Evolutionary conservation across 2,329 filamentous ascomycete species (phyloP), one percentile per base, ranked within the genome.

Genomic region (Fusarium multiceps): DNA sequence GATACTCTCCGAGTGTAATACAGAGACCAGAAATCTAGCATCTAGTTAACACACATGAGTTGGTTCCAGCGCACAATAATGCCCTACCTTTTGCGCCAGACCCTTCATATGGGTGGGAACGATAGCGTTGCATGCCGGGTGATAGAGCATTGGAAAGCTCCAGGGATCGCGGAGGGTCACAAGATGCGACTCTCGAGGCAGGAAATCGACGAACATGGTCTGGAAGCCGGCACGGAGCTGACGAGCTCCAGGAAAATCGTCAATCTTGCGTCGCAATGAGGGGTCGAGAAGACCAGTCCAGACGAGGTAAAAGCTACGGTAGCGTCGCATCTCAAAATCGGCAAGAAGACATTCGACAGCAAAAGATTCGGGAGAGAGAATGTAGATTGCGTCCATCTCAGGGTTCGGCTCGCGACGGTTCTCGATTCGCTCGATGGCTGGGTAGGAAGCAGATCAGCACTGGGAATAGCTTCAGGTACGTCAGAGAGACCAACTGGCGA

Each of bases 341-440:
- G 94, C 93, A 82, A 98, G 89, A 48, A 99, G 85, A 78, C 94
- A 98, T 76, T 98, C 95, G 75, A 98, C 92, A 68, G 97, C 93
- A 79, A 97, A 92, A 9, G 93, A 86, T 75, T 93, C 88, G 11
- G 96, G 93, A 1, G 94, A 92, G 60, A 99, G 87, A 65, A 99
- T 85, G 82, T 98, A 99, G 72, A 99, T 89, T 75, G 94, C 96
- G 80, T 98, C 96, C 89, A 97, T 97, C 74, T 93, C 92, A 59
- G 90, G 90, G 78, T 97, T 97, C 78, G 88, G 86, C 49, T 92
- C 90, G 77, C 96, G 89, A 75, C 89, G 90, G 68, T 96, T 89
- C 84, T 98, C 94, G 82, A 99, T 97, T 77, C 89, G 89, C 85
- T 98, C 95, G 80, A 99, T 95, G 81, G 97, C 94, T 97, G 63